These are phyloP conservation scores for Corynascus novoguineensis DNA, from an alignment of 495 filamentous ascomycete genomes.

Conservation along the genomic window DNA sequence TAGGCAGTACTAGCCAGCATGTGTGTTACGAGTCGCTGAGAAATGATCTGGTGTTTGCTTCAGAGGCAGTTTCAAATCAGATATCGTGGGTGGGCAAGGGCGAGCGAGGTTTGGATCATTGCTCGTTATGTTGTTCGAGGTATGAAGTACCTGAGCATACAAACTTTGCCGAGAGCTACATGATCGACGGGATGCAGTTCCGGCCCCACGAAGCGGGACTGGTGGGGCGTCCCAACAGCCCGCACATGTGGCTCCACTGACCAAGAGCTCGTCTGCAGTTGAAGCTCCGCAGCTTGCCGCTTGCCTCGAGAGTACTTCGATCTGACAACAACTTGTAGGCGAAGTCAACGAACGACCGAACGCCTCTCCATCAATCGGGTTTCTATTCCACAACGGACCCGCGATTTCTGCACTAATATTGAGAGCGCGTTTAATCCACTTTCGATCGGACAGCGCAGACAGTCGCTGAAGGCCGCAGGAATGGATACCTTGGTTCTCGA, in stretches of 20 bases:
- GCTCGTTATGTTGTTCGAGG: no score
- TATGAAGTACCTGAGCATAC: background rate
- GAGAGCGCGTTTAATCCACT: background rate
- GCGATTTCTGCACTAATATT: background rate
- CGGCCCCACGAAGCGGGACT: background rate
- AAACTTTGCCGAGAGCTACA: background rate
- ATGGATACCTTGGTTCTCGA: constrained; percentile 35
- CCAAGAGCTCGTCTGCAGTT: background rate
- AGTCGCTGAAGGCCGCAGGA: background rate
- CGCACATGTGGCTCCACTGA: background rate
- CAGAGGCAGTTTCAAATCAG: no score
- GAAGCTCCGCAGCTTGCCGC: background rate
- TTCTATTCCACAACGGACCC: background rate
- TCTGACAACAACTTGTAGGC: background rate
- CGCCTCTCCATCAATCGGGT: background rate
- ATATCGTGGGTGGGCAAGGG: background rate
- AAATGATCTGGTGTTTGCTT: no score
- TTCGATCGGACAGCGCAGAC: background rate
- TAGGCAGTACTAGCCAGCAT: background rate
- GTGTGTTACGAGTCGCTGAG: no score
- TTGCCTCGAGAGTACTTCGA: background rate
- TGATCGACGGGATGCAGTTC: background rate
- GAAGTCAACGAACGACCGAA: background rate
- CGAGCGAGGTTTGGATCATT: no score
- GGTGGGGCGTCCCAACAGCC: background rate